Conservation (phyloP, 306 rosid species). For the Hylodesmum podocarpum region DNA sequence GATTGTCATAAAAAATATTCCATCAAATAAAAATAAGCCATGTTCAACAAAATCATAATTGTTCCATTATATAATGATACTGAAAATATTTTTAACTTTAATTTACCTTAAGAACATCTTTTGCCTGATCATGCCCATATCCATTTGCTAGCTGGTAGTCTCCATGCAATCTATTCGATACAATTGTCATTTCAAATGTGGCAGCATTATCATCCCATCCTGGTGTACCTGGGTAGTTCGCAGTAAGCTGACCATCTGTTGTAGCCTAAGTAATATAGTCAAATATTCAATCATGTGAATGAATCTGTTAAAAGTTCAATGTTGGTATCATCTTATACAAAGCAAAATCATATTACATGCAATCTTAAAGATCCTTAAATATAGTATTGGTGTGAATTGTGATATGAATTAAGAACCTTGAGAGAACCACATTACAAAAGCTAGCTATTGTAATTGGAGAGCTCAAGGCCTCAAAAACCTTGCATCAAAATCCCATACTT, state of each 20-base stretch:
- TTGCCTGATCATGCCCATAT: conserved; percentile 61
- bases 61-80: background rate
- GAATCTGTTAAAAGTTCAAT: conserved; percentile 17
- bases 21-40: background rate
- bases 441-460: background rate
- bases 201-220: conserved; percentile 91
- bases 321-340: conserved; percentile 4
- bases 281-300: conserved; percentile 9
- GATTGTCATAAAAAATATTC: background rate
- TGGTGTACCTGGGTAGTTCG: conserved; percentile 72
- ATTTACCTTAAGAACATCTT: conserved; percentile 68
- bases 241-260: conserved; percentile 58
- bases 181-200: conserved; percentile 71
- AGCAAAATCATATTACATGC: background rate
- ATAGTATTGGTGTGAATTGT: background rate
- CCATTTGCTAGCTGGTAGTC: conserved; percentile 96
- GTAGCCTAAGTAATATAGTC: conserved; percentile 53
- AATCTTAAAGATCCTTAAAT: conserved; percentile 24
- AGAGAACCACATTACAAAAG: background rate
- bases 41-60: background rate
- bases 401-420: background rate
- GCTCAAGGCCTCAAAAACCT: background rate
- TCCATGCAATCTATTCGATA: conserved; percentile 68
- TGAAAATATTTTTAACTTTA: background rate
- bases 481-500: background rate